Evolutionary conservation across 75 land plant genomes (phyloP).

Genomic region (Cryptomeria japonica): DNA sequence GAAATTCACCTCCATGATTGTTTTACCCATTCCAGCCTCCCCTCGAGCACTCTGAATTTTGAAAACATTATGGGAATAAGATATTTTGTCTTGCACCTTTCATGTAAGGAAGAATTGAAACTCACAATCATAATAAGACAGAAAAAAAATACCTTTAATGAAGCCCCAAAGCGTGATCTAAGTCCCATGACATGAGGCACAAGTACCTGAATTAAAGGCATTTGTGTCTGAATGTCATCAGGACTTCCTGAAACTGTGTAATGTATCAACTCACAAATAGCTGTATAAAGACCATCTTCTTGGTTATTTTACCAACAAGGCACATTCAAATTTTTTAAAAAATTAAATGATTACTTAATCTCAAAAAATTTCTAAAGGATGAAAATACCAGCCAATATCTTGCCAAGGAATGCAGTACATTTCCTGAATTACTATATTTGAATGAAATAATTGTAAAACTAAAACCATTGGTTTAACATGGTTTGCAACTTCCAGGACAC

Average conservation of each 20-base stretch:
- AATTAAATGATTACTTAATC: not conserved
- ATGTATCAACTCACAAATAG: slow-evolving; percentile 84
- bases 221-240: slow-evolving; percentile 60
- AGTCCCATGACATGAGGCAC: slow-evolving; percentile 91
- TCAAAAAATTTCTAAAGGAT: not conserved
- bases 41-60: not conserved
- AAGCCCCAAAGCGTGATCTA: slow-evolving; percentile 63
- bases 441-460: not conserved
- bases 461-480: not conserved
- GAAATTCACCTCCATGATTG: not conserved
- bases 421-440: not conserved
- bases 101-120: not conserved
- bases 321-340: not conserved
- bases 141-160: slow-evolving; percentile 55
- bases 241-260: slow-evolving; percentile 63
- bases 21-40: not conserved
- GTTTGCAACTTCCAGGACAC: not conserved
- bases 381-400: not conserved
- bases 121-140: not conserved
- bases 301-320: not conserved
- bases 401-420: not conserved
- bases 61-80: not conserved
- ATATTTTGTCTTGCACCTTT: not conserved
- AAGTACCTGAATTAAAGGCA: slow-evolving; percentile 91
- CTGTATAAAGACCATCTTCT: slow-evolving; percentile 33